phyloP scores from a whole-genome alignment of 345 rosid genomes.

The Eucalyptus urophylla region DNA sequence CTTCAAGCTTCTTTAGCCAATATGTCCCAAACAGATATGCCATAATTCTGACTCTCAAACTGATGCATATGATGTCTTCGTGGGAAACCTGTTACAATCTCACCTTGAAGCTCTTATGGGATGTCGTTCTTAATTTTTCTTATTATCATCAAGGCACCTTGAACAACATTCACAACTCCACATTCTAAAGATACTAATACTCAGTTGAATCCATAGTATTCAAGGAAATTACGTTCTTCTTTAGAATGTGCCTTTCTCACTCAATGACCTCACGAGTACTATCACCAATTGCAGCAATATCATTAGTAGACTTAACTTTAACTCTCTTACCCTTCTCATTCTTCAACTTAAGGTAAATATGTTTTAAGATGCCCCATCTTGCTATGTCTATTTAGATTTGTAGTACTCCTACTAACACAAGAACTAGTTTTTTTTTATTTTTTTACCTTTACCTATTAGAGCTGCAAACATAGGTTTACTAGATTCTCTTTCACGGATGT shows the following conservation, averaged over 20 bases:
- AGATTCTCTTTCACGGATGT: accelerated
- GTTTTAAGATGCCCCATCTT: too few species aligned
- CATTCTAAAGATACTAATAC: not conserved
- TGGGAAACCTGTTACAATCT: not conserved
- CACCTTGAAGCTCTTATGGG: not conserved
- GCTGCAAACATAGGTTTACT: too few species aligned
- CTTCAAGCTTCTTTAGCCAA: accelerated
- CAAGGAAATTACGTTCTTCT: not conserved
- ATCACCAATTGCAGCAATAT: too few species aligned
- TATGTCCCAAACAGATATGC: not conserved
- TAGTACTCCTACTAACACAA: too few species aligned
- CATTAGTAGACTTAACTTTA: too few species aligned
- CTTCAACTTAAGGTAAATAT: too few species aligned
- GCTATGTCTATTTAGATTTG: too few species aligned
- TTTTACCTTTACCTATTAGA: too few species aligned
- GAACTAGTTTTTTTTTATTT: too few species aligned
- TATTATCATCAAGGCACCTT: not conserved
- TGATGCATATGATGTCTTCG: accelerated
- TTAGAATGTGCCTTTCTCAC: not conserved
- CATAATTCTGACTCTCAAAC: accelerated
- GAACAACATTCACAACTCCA: too few species aligned
- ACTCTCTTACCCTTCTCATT: too few species aligned
- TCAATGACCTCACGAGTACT: not conserved
- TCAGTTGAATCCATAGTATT: accelerated
- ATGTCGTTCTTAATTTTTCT: not conserved